Evolutionary conservation across 2,329 filamentous ascomycete species (phyloP), one percentile per base, ranked within the genome.

Genomic region (Aureobasidium sp.): DNA sequence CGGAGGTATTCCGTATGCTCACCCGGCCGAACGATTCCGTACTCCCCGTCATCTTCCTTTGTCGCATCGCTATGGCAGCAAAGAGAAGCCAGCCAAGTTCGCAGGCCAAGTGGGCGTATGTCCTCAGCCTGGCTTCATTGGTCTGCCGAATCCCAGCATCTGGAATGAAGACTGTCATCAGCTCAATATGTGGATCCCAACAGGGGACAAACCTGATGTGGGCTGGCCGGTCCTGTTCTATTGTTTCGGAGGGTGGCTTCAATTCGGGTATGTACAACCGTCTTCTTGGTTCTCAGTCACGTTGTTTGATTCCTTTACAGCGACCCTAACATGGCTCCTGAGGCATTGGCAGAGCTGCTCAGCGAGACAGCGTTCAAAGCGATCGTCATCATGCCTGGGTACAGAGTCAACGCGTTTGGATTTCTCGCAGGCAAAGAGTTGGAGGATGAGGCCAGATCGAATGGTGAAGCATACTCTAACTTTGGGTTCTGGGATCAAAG

Each of bases 171-270:
- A 81, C 62, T 81, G 79, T 56, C 69, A 80, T 56, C 76, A 80
- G 57, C 66, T 70, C 47, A 81, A 80, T 61, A 68, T 82, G 4
- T 81, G 76, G 71, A 68, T 79, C 34, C 79, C 79, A 3, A 59
- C 64, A 17, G 77, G 72, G 4, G 62, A 70, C n/a, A 58, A 66
- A 16, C 74, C 74, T 5, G 61, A 63, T 29, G 66, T 60, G 25
- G 75, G 79, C 14, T 81, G 78, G 78, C 79, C 79, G 4, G 78
- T 81, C 0, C 70, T 79, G 47, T 74, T 81, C 59, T 81, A 73
- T 62, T 78, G 81, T 41, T 79, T 77, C 74, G 70, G 65, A 17
- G 79, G 79, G 3, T 82, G 79, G 61, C 68, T 82, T 19, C 79
- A 82, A 64, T 76, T 75, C 55, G 79, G 79, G 41, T 45, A 45